Percentiles rank a stretch among this genome's conserved stretches.
Conservation (phyloP, 495 filamentous ascomycete genomes). For the Chlorociboria aeruginascens region DNA sequence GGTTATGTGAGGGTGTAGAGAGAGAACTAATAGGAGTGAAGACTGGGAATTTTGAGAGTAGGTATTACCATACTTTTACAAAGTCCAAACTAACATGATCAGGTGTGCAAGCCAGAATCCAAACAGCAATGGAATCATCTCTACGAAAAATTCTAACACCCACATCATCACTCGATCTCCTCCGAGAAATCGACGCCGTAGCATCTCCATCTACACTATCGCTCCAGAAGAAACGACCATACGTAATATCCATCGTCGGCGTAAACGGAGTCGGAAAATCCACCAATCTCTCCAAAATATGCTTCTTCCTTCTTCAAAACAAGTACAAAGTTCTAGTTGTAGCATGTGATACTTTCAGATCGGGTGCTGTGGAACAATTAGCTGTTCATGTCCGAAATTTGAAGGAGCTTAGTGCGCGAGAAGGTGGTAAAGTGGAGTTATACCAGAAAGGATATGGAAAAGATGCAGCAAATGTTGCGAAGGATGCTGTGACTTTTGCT, state of each 20-base stretch:
- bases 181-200: constrained; percentile 80
- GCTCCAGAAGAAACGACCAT: constrained; percentile 55
- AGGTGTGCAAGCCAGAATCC: constrained; percentile 70
- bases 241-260: constrained; percentile 94
- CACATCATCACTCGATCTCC: constrained; percentile 83
- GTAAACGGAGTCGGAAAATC: constrained; percentile 98
- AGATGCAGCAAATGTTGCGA: constrained; percentile 88
- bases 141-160: constrained; percentile 91
- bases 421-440: constrained; percentile 74
- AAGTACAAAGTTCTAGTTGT: constrained; percentile 91
- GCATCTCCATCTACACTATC: constrained; percentile 47
- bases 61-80: constrained; percentile 12
- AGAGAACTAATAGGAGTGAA: constrained; percentile 80
- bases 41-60: constrained; percentile 84
- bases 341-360: constrained; percentile 94
- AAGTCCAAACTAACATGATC: not conserved
- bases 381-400: constrained; percentile 88
- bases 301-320: constrained; percentile 94
- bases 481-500: constrained; percentile 78
- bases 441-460: constrained; percentile 98
- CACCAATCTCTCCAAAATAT: constrained; percentile 92
- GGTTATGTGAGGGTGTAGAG: constrained; percentile 84
- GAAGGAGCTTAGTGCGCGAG: constrained; percentile 68
- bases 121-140: constrained; percentile 75
- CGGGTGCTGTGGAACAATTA: constrained; percentile 91